Evolutionary conservation across 176 grass and related monocot genomes (phyloP), one percentile per base, ranked within the genome.

Genomic region (Oryza rufipogon): DNA sequence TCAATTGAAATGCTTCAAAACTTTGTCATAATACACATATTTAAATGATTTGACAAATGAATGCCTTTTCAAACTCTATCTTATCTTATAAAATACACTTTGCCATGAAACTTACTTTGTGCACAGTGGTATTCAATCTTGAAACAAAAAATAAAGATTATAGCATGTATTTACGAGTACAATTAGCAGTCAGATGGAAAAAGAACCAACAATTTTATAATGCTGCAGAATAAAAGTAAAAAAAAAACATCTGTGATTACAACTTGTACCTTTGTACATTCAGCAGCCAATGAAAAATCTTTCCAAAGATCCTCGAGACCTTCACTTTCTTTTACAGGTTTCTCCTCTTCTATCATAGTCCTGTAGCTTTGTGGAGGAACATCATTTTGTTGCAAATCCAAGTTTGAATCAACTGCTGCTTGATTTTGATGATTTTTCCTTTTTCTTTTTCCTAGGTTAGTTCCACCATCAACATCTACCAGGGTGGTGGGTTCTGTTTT

Each of bases 251-350:
- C 10, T 73, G 78, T 42, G 54, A 28, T 78, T 41, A 58, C n/a
- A 84, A 88, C 33, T 65, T 30, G 15, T 80, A 98, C 96, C 96
- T 93, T 98, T 70, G 96, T 78, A 79, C 84, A 93, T 85, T 98
- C 93, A 84, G 95, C 83, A 73, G 96, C 93, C 78, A 98, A 14
- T 47, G 96, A 90, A 78, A 92, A 93, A 70, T 95, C 96, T 66
- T 92, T 98, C 96, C 93, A 98, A 64, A 95, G 70, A 87, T 95
- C 93, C 23, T 98, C 92, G 20, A 98, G 75, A 67, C 85, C 93
- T 89, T 99, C 96, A 84, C 68, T 90, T 75, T 90, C 83, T 4
- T 83, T 87, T 88, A 81, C 78, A 49, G 63, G 45, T 68, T 81
- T 36, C 77, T 91, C 83, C 49, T 86, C 74, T 72, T 92, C 87